Conservation (phyloP, 2,329 filamentous ascomycete species). For the Plectosphaerella cucumerina region DNA sequence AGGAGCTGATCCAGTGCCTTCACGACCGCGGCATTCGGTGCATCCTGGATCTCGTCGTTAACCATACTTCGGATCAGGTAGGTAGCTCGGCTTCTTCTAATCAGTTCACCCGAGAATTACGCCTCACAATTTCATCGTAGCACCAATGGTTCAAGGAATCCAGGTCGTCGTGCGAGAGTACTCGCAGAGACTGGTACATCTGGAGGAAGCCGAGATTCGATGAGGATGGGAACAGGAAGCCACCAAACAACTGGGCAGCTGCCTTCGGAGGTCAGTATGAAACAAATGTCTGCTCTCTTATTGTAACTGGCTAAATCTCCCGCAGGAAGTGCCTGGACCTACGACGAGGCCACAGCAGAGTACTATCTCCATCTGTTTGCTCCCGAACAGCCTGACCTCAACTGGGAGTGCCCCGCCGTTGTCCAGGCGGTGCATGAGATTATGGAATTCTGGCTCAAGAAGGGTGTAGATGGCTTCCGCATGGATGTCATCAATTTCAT, state of each 20-base stretch:
- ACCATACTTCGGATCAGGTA: conserved; percentile 24
- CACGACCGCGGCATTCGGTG: conserved; percentile 34
- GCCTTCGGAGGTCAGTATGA: conserved; percentile 31
- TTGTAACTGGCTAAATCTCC: conserved; percentile 34
- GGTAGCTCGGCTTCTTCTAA: background rate
- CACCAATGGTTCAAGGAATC: conserved; percentile 57
- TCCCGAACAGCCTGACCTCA: conserved; percentile 61
- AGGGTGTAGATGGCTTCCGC: conserved; percentile 54
- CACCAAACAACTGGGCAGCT: conserved; percentile 40
- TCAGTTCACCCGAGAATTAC: too few species aligned
- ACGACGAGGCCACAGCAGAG: conserved; percentile 27
- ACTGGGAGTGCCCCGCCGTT: conserved; percentile 60
- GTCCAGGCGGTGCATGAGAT: conserved; percentile 55
- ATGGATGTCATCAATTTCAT: conserved; percentile 56
- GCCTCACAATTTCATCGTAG: conserved; percentile 30
- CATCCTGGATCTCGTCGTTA: conserved; percentile 23
- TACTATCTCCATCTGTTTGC: conserved; percentile 58
- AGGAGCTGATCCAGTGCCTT: conserved; percentile 53
- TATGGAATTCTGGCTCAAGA: conserved; percentile 62
- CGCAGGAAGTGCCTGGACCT: conserved; percentile 30
- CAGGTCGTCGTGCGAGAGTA: conserved; percentile 37
- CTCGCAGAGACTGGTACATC: conserved; percentile 52
- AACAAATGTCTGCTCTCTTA: conserved; percentile 14
- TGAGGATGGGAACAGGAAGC: conserved; percentile 24
- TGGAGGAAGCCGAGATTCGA: conserved; percentile 42